Base-by-base conservation (phyloP, 306 rosid genomes). In the Acacia confusa region DNA sequence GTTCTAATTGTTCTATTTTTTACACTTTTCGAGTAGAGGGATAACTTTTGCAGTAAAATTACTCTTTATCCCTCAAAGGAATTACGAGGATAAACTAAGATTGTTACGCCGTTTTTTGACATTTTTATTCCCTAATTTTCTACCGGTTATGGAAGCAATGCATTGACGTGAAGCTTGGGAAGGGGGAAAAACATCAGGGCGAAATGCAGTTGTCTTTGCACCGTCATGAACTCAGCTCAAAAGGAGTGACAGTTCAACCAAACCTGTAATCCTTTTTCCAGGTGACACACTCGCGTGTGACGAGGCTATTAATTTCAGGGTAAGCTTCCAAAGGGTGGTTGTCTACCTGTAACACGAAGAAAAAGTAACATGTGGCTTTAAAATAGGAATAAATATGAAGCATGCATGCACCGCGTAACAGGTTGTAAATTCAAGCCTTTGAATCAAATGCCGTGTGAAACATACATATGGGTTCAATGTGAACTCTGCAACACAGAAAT, bases 401-500 rank as follows among this genome's bases (percentile, higher is more conserved):
- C 38, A 44, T 74, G 83, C 67, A 2, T 74, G 83, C 67, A 2
- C 80, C 83, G 78, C 83, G 68, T 79, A 24, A 75, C 81, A 75
- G 78, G 75, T 58, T 79, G 84, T 58, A 25, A 75, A 60, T 61
- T n/a, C 84, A 81, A 86, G 72, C 72, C 67, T 85, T 22, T 65
- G 32, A 81, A 84, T 78, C 82, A 22, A 79, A 75, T 61, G 63
- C 85, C 85, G 86, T 81, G 88, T 85, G 85, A 75, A 79, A 75
- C 81, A 27, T 61, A 9, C 13, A 3, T 44, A 5, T 45, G 30
- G 72, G n/a, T 64, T 78, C 78, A 68, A 66, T 52, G 58, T 52
- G 85, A 44, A 77, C 85, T 67, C 75, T 75, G 83, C 75, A 78
- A 78, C 63, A 74, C 64, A 9, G 4, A 44, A 9, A 44, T 44